Evolutionary conservation across 441 rosid species (phyloP).

Genomic region (Corymbia calophylla): DNA sequence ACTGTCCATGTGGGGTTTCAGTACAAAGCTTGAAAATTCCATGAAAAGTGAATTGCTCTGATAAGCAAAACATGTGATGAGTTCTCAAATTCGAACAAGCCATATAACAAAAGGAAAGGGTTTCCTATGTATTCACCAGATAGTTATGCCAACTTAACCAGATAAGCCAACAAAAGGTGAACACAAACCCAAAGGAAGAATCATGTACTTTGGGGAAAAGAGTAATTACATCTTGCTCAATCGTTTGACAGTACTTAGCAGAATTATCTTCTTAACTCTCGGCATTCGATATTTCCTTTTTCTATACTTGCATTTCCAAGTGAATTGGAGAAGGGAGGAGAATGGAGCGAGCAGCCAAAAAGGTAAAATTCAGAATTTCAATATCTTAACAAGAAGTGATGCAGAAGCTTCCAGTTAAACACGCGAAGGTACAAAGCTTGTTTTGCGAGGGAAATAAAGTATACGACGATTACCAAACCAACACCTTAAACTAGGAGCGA

Average conservation of each 20-base stretch:
- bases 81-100: background rate
- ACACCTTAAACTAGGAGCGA: background rate
- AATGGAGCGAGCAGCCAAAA: background rate
- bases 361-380: background rate
- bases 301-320: background rate
- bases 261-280: background rate
- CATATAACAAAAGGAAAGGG: background rate
- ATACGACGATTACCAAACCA: background rate
- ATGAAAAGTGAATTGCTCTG: background rate
- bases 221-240: background rate
- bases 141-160: background rate
- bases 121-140: background rate
- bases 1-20: background rate
- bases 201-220: background rate
- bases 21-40: too few species aligned
- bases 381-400: background rate
- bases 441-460: background rate
- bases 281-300: background rate
- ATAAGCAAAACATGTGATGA: background rate
- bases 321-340: background rate
- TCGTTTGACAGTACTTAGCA: background rate
- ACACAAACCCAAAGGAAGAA: background rate
- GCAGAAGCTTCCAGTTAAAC: background rate
- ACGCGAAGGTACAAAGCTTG: background rate
- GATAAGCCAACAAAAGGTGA: background rate